Percentiles rank a stretch among this genome's conserved stretches.
Evolutionary conservation across 352 stramenopile genomes (phyloP).

Genomic region (Pythium plurisporium): DNA sequence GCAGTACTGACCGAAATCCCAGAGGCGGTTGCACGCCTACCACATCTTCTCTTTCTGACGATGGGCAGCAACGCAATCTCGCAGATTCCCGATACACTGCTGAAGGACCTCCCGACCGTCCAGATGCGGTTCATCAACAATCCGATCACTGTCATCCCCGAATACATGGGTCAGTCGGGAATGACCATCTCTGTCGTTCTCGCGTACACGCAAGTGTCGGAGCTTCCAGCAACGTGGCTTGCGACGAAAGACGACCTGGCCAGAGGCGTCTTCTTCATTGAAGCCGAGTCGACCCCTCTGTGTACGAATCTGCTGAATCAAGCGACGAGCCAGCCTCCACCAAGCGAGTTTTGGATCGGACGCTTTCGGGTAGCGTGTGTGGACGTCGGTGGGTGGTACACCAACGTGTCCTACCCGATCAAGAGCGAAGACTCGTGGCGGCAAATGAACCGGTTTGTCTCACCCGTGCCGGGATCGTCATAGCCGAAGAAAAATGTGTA

Average conservation of each 20-base stretch:
- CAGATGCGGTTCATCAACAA: slow-evolving; percentile 11
- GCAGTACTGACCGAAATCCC: not conserved
- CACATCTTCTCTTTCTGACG: not conserved
- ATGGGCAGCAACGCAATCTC: slow-evolving; percentile 4
- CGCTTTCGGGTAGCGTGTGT: not conserved
- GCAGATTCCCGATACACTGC: not conserved
- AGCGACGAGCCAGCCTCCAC: not conserved
- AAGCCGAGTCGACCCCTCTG: slow-evolving; percentile 1
- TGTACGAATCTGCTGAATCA: not conserved
- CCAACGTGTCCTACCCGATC: not conserved
- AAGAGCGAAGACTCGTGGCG: not conserved
- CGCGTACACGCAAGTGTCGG: not conserved
- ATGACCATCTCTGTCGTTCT: not conserved
- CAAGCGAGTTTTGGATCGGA: not conserved
- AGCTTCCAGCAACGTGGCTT: not conserved
- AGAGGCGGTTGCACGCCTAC: not conserved
- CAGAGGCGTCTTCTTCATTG: not conserved
- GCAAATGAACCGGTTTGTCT: not conserved
- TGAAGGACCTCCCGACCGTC: not conserved
- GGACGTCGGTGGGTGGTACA: not conserved
- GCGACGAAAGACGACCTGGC: not conserved
- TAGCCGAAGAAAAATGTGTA: too few relatives aligned
- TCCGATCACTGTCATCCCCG: not conserved
- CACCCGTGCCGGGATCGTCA: too few relatives aligned
- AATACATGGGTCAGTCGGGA: not conserved